A percentile compares a stretch with the other conserved stretches of the same genome.
These are phyloP conservation scores for Emmonsia crescens DNA, from an alignment of 2,329 filamentous ascomycete genomes.

Conservation along the genomic window DNA sequence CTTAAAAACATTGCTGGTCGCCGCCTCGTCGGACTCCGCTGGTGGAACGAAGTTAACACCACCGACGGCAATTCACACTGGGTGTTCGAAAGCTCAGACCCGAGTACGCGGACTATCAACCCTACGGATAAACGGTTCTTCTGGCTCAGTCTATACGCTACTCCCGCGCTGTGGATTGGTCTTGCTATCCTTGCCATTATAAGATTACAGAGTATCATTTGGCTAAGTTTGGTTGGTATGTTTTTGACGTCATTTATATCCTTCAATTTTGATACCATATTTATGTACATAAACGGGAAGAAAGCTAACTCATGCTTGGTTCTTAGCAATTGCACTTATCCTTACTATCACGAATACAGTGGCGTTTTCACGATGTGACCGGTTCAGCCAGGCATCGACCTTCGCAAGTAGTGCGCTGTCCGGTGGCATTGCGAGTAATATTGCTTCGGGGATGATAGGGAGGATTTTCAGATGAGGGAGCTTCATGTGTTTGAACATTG, in stretches of 20 bases:
- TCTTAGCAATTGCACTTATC: constrained; percentile 37
- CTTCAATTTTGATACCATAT: background rate
- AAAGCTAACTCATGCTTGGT: background rate
- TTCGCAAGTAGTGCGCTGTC: constrained; percentile 46
- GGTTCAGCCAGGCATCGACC: constrained; percentile 47
- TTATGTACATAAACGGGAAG: background rate
- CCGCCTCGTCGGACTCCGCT: constrained; percentile 39
- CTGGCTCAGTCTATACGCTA: constrained; percentile 40
- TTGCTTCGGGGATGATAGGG: constrained; percentile 46
- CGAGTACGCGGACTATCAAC: constrained; percentile 33
- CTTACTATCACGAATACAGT: constrained; percentile 43
- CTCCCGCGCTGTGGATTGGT: constrained; percentile 39
- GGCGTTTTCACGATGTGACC: constrained; percentile 42
- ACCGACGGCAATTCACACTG: constrained; percentile 39
- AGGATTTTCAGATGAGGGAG: constrained; percentile 37
- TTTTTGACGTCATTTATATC: constrained; percentile 8
- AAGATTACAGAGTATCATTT: constrained; percentile 37
- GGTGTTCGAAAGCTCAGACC: constrained; percentile 41
- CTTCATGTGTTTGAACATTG: background rate
- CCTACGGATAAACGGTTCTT: constrained; percentile 43
- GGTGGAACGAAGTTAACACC: constrained; percentile 44
- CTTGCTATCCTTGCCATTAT: constrained; percentile 39
- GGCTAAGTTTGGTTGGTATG: constrained; percentile 42
- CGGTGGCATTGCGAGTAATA: constrained; percentile 43
- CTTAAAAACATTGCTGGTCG: constrained; percentile 44